Evolutionary conservation across 2,329 filamentous ascomycete species (phyloP).

Genomic region (Pyrenophora graminea): DNA sequence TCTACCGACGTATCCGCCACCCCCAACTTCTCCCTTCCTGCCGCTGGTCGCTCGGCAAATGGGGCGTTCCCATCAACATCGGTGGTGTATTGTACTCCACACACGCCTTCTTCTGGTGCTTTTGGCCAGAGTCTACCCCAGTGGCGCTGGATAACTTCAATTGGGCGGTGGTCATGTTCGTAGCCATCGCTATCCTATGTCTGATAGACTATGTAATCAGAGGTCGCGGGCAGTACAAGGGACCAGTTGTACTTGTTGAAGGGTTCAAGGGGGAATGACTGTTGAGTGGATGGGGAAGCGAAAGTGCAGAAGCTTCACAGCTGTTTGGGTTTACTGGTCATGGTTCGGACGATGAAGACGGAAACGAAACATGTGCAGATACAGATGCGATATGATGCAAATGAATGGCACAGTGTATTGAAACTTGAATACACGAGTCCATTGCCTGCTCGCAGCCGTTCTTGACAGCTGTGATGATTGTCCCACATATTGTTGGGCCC

Average conservation of each 20-base stretch:
- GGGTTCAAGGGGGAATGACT: constrained; percentile 28
- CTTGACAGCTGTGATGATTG: too few species aligned
- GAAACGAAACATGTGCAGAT: background rate
- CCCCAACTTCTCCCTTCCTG: constrained; percentile 45
- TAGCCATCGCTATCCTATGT: constrained; percentile 31
- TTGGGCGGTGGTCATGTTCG: constrained; percentile 46
- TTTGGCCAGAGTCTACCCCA: constrained; percentile 45
- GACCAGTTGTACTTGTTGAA: constrained; percentile 36
- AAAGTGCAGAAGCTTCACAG: background rate
- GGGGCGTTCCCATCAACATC: constrained; percentile 46
- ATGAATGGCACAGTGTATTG: too few species aligned
- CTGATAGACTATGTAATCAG: constrained; percentile 36
- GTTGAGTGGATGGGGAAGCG: background rate
- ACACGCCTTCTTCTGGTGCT: constrained; percentile 50
- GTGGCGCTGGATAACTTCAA: constrained; percentile 37
- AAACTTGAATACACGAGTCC: too few species aligned
- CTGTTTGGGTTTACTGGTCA: background rate
- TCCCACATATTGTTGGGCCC: too few species aligned
- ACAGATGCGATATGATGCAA: too few species aligned
- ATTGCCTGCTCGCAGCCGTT: too few species aligned
- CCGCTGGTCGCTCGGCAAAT: constrained; percentile 47
- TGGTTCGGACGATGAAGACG: background rate
- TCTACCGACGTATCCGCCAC: constrained; percentile 45
- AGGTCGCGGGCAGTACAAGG: constrained; percentile 41
- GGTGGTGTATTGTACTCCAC: constrained; percentile 41